Evolutionary conservation across 176 grass and related monocot species (phyloP).

Genomic region (Avena atlantica): DNA sequence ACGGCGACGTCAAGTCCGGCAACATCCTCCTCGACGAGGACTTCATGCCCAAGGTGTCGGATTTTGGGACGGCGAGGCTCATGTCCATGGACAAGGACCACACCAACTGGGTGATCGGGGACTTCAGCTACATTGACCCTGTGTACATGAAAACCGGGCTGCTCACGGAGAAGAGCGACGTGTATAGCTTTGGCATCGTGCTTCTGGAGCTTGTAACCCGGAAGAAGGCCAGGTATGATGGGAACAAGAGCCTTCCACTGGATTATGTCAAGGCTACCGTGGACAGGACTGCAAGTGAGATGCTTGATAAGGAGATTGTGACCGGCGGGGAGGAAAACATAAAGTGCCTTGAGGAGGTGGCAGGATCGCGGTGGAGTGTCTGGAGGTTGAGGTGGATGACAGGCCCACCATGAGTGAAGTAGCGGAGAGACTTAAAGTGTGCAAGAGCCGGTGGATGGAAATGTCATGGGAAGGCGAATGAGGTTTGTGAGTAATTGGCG

Average conservation of each 20-base stretch:
- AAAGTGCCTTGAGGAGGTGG: background rate
- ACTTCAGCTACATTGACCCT: too few relatives aligned
- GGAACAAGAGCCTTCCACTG: background rate
- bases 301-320: background rate
- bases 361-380: background rate
- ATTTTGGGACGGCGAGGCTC: background rate
- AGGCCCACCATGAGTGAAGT: background rate
- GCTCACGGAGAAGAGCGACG: too few relatives aligned
- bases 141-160: too few relatives aligned
- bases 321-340: background rate
- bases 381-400: background rate
- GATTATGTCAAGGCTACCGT: background rate
- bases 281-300: background rate
- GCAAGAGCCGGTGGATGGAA: background rate
- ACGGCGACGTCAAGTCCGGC: background rate
- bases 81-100: background rate
- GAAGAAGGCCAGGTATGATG: background rate
- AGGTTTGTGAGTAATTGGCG: too few relatives aligned
- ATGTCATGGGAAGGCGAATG: background rate
- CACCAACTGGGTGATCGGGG: slow-evolving; percentile 1
- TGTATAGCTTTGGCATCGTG: slow-evolving; percentile 17
- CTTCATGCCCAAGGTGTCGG: background rate
- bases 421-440: background rate
- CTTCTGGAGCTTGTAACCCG: slow-evolving; percentile 15
- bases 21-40: background rate